phyloP scores from a whole-genome alignment of 208 protist genomes.

The Porcisia deanei region DNA sequence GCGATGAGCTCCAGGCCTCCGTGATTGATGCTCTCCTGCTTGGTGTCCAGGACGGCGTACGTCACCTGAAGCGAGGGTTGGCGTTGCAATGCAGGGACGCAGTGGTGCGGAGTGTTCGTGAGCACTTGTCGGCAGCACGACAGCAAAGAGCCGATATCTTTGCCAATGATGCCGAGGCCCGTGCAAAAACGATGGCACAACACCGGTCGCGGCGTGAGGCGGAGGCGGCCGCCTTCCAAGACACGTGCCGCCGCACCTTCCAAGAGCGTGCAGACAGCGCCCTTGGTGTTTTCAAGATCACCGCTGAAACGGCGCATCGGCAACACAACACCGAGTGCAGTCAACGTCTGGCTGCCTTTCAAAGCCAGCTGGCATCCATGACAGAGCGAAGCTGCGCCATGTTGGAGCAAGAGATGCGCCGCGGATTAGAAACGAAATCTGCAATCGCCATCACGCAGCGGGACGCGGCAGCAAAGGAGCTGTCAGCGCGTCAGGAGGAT shows the following conservation, averaged over 20 bases:
- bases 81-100: slow-evolving; percentile 12
- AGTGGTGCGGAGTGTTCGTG: slow-evolving; percentile 12
- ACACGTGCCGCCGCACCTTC: slow-evolving; percentile 14
- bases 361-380: slow-evolving; percentile 13
- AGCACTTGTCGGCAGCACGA: slow-evolving; percentile 9
- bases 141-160: slow-evolving; percentile 21
- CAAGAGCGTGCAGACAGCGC: slow-evolving; percentile 18
- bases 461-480: slow-evolving; percentile 11
- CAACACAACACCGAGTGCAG: slow-evolving; percentile 7
- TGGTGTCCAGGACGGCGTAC: slow-evolving; percentile 20
- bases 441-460: slow-evolving; percentile 11
- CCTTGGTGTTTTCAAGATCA: slow-evolving; percentile 17
- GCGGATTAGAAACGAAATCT: slow-evolving; percentile 7
- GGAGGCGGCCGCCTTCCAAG: slow-evolving; percentile 8
- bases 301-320: slow-evolving; percentile 9
- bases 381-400: slow-evolving; percentile 14
- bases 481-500: slow-evolving; percentile 8
- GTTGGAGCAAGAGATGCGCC: slow-evolving; percentile 24
- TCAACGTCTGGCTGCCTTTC: slow-evolving; percentile 24
- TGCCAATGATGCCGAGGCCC: slow-evolving; percentile 8
- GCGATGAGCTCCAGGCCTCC: slow-evolving; percentile 4
- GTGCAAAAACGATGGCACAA: slow-evolving; percentile 4
- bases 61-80: slow-evolving; percentile 24
- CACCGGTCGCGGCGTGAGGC: slow-evolving; percentile 3
- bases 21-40: slow-evolving; percentile 18